These are phyloP conservation scores for Cercospora nicotianae DNA, from an alignment of 2,329 filamentous ascomycete species.

Conservation along the genomic window DNA sequence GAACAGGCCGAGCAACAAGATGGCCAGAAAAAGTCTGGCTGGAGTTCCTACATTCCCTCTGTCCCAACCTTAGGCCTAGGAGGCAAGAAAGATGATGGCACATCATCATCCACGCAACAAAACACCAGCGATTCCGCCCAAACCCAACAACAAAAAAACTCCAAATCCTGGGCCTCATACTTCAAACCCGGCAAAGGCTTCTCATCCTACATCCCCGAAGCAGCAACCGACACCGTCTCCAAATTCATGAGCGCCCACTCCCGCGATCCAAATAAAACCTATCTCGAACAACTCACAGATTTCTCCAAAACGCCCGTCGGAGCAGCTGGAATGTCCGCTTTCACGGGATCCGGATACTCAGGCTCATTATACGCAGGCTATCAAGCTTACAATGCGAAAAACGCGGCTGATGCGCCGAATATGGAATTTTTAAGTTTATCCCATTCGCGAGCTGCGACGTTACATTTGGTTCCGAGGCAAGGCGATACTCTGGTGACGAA, in stretches of 20 bases:
- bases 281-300: conserved; percentile 52
- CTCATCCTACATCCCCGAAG: conserved; percentile 50
- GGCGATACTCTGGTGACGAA: conserved; percentile 49
- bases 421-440: conserved; percentile 52
- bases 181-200: conserved; percentile 51
- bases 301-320: conserved; percentile 54
- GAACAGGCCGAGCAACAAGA: conserved; percentile 23
- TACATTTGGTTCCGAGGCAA: conserved; percentile 45
- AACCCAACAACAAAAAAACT: conserved; percentile 39
- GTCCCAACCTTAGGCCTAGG: conserved; percentile 21
- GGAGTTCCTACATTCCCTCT: conserved; percentile 38
- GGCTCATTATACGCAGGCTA: conserved; percentile 52
- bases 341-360: conserved; percentile 51
- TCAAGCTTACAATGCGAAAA: conserved; percentile 46
- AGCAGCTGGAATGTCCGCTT: conserved; percentile 46
- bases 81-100: conserved; percentile 28
- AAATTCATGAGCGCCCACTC: conserved; percentile 48
- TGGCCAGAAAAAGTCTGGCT: conserved; percentile 33
- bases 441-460: conserved; percentile 46
- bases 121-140: conserved; percentile 27
- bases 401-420: conserved; percentile 37
- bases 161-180: conserved; percentile 49
- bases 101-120: conserved; percentile 13
- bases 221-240: conserved; percentile 42
- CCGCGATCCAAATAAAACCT: conserved; percentile 51